Conservation (phyloP, 257 asterid genomes). For the Jasminum sambac region DNA sequence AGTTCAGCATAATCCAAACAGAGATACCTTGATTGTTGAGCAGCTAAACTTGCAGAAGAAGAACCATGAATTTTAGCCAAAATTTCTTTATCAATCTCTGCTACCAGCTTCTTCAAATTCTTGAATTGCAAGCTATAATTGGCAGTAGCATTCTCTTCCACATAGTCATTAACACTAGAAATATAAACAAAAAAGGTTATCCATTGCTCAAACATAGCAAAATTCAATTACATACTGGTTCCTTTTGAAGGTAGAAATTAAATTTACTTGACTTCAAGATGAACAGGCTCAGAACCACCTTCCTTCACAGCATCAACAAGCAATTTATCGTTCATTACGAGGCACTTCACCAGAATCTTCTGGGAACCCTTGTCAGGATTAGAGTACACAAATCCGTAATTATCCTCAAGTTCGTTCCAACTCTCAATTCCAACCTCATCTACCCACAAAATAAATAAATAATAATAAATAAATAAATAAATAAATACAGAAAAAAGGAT, state of each 20-base stretch:
- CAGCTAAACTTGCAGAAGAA: constrained; percentile 29
- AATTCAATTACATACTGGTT: not conserved
- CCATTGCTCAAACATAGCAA: not conserved
- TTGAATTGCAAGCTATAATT: constrained; percentile 61
- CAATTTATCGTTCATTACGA: constrained; percentile 62
- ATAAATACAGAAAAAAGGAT: not conserved
- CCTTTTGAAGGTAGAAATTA: not conserved
- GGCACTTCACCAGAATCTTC: constrained; percentile 71
- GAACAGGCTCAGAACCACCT: constrained; percentile 54
- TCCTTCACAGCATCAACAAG: constrained; percentile 66
- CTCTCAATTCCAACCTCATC: constrained; percentile 73
- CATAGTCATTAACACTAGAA: constrained; percentile 53
- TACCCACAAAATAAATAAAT: constrained; percentile 20
- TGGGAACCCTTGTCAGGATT: constrained; percentile 52
- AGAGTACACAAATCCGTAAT: constrained; percentile 70
- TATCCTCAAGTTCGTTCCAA: constrained; percentile 69
- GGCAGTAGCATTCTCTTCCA: constrained; percentile 39
- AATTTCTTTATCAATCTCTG: constrained; percentile 40
- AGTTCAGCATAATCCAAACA: not conserved
- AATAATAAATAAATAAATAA: not conserved
- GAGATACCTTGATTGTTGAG: constrained; percentile 40
- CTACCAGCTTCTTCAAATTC: constrained; percentile 63
- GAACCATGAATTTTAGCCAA: constrained; percentile 40
- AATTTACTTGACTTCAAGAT: constrained; percentile 63
- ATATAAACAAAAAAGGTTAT: not conserved